Conservation (phyloP, 2,329 filamentous ascomycete species). For the Alternaria consortialis region DNA sequence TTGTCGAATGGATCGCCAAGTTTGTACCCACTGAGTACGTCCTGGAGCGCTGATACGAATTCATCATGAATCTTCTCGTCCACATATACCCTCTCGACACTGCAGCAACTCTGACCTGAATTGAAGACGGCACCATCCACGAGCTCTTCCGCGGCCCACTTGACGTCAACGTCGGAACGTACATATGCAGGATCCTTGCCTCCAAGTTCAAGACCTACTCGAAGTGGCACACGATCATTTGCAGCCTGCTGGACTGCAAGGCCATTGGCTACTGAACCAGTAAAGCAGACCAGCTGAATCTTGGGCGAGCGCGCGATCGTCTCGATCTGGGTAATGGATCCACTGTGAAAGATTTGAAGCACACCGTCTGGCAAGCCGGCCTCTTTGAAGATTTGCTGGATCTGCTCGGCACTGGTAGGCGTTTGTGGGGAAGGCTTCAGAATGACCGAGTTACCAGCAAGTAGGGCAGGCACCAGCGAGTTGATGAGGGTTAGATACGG, state of each 20-base stretch:
- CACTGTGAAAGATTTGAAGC: conserved; percentile 91
- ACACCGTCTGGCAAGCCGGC: conserved; percentile 85
- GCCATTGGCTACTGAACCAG: conserved; percentile 88
- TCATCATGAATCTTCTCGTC: conserved; percentile 83
- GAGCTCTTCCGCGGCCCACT: conserved; percentile 92
- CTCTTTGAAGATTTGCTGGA: conserved; percentile 77
- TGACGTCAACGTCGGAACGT: conserved; percentile 82
- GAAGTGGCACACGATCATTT: conserved; percentile 78
- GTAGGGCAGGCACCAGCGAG: conserved; percentile 87
- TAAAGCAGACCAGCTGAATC: conserved; percentile 88
- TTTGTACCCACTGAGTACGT: conserved; percentile 79
- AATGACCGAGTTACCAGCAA: conserved; percentile 90
- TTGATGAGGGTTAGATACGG: conserved; percentile 94
- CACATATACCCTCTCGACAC: conserved; percentile 90
- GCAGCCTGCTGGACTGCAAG: conserved; percentile 86
- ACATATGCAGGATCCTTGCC: conserved; percentile 96
- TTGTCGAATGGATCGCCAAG: conserved; percentile 87
- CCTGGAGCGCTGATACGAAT: conserved; percentile 81
- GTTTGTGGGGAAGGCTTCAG: conserved; percentile 96
- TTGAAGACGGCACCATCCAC: conserved; percentile 98
- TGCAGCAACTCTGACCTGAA: conserved; percentile 97
- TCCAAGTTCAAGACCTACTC: conserved; percentile 88
- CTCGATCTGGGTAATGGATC: conserved; percentile 79
- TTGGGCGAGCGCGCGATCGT: conserved; percentile 78
- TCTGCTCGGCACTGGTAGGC: conserved; percentile 87